phyloP scores from a whole-genome alignment of 2,329 filamentous ascomycete species.

The Metarhizium sp. region DNA sequence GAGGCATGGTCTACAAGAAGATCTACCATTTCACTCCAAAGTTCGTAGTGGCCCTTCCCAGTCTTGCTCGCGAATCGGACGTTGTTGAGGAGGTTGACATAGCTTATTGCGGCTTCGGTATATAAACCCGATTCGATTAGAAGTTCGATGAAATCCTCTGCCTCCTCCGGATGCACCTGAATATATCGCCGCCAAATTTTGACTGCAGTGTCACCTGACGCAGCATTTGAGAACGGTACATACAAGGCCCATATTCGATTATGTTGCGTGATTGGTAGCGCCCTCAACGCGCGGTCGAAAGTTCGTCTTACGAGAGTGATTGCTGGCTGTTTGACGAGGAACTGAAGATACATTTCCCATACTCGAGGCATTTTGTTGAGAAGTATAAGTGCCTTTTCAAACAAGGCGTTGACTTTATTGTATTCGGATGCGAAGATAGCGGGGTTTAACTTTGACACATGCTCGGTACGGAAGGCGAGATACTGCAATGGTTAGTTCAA shows the following conservation, averaged over 20 bases:
- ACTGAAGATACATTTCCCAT: slow-evolving; percentile 95
- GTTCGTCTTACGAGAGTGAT: slow-evolving; percentile 78
- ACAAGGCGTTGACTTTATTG: slow-evolving; percentile 88
- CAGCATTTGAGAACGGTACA: slow-evolving; percentile 81
- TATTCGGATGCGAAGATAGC: slow-evolving; percentile 72
- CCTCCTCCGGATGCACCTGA: slow-evolving; percentile 91
- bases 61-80: slow-evolving; percentile 85
- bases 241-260: slow-evolving; percentile 93
- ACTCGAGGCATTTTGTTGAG: slow-evolving; percentile 98
- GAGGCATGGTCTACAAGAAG: slow-evolving; percentile 84
- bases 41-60: slow-evolving; percentile 87
- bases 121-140: slow-evolving; percentile 73
- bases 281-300: slow-evolving; percentile 86
- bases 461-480: slow-evolving; percentile 72
- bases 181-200: slow-evolving; percentile 94
- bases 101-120: slow-evolving; percentile 83
- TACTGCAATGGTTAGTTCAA: slow-evolving; percentile 45
- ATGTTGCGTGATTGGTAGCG: slow-evolving; percentile 89
- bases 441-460: slow-evolving; percentile 74
- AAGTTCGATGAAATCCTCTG: slow-evolving; percentile 90
- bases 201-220: slow-evolving; percentile 80
- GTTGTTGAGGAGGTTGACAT: slow-evolving; percentile 88
- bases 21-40: slow-evolving; percentile 98
- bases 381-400: slow-evolving; percentile 83
- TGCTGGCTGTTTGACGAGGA: slow-evolving; percentile 84